Base-by-base conservation (phyloP, 345 rosid genomes). In the Gossypium turneri region DNA sequence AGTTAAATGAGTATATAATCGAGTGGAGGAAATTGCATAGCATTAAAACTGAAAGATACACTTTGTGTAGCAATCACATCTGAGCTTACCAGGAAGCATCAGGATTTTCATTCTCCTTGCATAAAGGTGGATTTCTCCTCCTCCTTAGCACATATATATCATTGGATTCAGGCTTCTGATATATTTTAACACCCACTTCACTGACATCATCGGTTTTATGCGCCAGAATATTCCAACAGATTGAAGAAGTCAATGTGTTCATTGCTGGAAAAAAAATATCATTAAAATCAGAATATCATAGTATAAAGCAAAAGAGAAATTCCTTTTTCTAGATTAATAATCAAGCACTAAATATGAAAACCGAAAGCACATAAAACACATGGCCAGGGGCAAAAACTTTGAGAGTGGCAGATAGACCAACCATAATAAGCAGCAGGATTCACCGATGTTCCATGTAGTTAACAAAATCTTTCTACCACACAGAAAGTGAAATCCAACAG, bases 191-290 rank as follows among this genome's bases (percentile, higher is more conserved):
- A 75, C 90, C 97, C 86, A 92, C 86, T 72, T 94, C 98, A 75
- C 95, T 89, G 45, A 84, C 86, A 60, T 94, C 98, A 60, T 94
- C 98, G 72, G 92, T 87, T 88, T 88, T 94, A 79, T 92, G 97
- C 43, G 97, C 97, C 79, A 92, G 84, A 72, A 94, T 86, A 74
- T 94, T 94, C 97, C 98, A 94, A 81, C 97, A 90, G 82, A 92
- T 80, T 48, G 97, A 90, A 53, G 98, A 91, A 24, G 87, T 88
- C 81, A 94, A 84, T 41, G 82, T 60, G 68, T 82, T 85, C 98
- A 92, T 86, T 70, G 90, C 98, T 94, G 93, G 29, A 82, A 20
- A 79, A 80, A 34, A 59, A 75, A 76, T 78, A 74, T 43, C 25
- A 51, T 70, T 29, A 29, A 10, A 25, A 22, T 73, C 7, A 68